A percentile compares a stretch with the other conserved stretches of the same genome.
Evolutionary conservation across 345 rosid genomes (phyloP).

Genomic region (Eutrema yunnanense): DNA sequence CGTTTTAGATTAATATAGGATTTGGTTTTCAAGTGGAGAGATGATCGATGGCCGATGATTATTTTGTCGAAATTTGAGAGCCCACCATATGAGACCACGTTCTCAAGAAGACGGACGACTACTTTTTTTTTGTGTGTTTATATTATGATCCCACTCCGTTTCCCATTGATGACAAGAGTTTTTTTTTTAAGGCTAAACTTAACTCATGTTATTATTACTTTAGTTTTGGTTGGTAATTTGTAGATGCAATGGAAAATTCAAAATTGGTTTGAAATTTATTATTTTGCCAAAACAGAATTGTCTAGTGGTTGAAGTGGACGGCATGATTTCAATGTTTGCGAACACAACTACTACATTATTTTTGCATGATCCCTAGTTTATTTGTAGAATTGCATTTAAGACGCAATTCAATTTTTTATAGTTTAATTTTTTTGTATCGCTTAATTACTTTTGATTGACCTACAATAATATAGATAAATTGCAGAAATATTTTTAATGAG

Average conservation of each 20-base stretch:
- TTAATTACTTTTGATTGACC: too few species aligned
- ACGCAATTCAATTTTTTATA: background rate
- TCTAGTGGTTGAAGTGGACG: background rate
- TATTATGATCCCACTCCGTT: constrained; percentile 13
- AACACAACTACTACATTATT: background rate
- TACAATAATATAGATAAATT: too few species aligned
- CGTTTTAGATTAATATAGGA: background rate
- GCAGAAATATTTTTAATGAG: too few species aligned
- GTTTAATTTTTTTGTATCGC: too few species aligned
- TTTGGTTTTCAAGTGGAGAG: constrained; percentile 5
- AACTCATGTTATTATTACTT: background rate
- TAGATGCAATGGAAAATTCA: background rate
- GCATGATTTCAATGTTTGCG: background rate
- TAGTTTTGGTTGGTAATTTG: background rate
- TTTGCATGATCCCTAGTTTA: background rate
- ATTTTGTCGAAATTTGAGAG: constrained; percentile 13
- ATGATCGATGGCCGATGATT: background rate
- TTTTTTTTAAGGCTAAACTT: background rate
- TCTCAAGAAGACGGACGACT: background rate
- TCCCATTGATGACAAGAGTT: constrained; percentile 9
- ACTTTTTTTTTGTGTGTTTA: background rate
- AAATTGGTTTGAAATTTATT: background rate
- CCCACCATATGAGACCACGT: constrained; percentile 23
- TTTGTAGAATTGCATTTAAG: background rate
- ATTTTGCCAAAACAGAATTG: background rate